Conservation (phyloP, 1,284 basidiomycete genomes). For the Trichosporon faecale region DNA sequence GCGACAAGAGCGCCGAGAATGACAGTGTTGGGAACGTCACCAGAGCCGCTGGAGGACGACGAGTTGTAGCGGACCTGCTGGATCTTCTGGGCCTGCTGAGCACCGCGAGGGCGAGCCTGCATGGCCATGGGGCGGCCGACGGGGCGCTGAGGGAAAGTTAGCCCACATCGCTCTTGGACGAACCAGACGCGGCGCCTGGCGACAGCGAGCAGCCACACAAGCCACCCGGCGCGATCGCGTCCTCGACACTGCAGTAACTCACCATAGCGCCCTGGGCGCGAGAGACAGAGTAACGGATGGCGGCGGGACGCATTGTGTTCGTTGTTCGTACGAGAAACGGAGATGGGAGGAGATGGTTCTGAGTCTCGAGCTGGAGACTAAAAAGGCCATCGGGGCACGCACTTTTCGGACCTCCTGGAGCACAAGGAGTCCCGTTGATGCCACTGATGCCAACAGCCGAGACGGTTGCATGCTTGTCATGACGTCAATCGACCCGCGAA, state of each 20-base stretch:
- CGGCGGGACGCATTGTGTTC: slow-evolving; percentile 12
- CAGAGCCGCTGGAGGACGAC: slow-evolving; percentile 12
- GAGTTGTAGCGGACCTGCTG: slow-evolving; percentile 9
- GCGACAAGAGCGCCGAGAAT: slow-evolving; percentile 43
- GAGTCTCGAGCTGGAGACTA: not conserved
- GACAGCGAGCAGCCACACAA: not conserved
- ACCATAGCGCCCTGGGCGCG: slow-evolving; percentile 11
- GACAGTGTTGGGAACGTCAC: slow-evolving; percentile 27
- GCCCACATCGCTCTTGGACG: not conserved
- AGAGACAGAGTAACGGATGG: slow-evolving; percentile 13
- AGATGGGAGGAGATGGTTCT: not conserved
- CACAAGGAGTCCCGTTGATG: not conserved
- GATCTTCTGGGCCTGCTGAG: slow-evolving; percentile 5
- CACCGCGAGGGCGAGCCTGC: slow-evolving; percentile 8
- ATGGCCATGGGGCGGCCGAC: not conserved
- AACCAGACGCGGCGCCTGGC: not conserved
- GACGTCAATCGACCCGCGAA: not conserved
- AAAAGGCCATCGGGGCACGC: not conserved
- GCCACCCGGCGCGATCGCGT: not conserved
- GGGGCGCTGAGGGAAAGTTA: slow-evolving; percentile 14
- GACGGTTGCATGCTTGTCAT: not conserved
- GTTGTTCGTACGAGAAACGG: not conserved
- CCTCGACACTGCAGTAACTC: not conserved
- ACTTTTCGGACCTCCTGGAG: not conserved
- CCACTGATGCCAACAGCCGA: not conserved